These are phyloP conservation scores for Lasiodiplodia citricola DNA, from an alignment of 2,329 filamentous ascomycete genomes.

Conservation along the genomic window DNA sequence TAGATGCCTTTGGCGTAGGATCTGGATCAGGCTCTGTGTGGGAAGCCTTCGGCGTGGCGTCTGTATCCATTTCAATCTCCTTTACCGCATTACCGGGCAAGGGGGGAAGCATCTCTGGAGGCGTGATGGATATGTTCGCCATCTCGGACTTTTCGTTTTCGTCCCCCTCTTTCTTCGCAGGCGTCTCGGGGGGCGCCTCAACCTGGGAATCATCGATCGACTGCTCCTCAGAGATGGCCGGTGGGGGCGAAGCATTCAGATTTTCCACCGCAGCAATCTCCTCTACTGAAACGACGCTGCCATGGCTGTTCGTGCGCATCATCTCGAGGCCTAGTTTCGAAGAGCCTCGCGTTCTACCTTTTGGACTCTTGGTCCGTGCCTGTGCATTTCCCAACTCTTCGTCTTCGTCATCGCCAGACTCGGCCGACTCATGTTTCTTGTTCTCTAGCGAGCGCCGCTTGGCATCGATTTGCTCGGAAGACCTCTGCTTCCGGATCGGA, in stretches of 20 bases:
- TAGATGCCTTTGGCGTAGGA: constrained; percentile 47
- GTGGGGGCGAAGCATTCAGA: constrained; percentile 45
- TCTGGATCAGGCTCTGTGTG: constrained; percentile 47
- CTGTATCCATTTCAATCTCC: constrained; percentile 43
- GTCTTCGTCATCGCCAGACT: constrained; percentile 94
- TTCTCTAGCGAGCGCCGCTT: constrained; percentile 79
- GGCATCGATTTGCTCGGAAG: constrained; percentile 73
- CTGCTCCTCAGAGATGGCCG: constrained; percentile 48
- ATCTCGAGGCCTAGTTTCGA: constrained; percentile 96
- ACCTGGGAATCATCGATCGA: constrained; percentile 32
- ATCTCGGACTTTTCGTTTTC: neutral
- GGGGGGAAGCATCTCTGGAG: constrained; percentile 57
- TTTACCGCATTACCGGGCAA: constrained; percentile 48
- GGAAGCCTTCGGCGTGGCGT: constrained; percentile 45
- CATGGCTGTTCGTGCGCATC: constrained; percentile 95
- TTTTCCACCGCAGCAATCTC: constrained; percentile 45
- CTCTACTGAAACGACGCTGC: constrained; percentile 67
- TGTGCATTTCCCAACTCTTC: constrained; percentile 76
- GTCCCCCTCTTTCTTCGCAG: neutral
- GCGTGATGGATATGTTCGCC: constrained; percentile 47
- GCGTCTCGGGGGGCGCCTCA: constrained; percentile 33
- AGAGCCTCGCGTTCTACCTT: constrained; percentile 49
- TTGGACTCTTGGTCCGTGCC: constrained; percentile 58
- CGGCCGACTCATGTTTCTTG: constrained; percentile 73
- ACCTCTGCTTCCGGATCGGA: constrained; percentile 65